phyloP scores from a whole-genome alignment of 192 early-diverging fungal genomes.

The Haplosporangium gracile region DNA sequence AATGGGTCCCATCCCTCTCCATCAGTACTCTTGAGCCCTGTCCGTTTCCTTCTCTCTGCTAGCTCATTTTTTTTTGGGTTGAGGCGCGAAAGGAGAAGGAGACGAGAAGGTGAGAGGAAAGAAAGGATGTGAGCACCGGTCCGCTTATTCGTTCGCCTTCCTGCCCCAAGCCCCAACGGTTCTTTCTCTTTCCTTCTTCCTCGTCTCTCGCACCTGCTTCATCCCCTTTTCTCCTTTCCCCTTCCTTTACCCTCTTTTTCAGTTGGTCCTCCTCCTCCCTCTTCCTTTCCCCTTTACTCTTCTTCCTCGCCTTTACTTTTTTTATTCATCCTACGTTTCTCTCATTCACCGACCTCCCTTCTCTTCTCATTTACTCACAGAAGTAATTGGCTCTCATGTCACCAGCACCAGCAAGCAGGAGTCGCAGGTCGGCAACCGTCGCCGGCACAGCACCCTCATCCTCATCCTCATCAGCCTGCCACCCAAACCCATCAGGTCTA shows the following conservation, averaged over 20 bases:
- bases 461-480: neutral
- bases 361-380: neutral
- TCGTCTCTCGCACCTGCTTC: neutral
- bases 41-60: no score
- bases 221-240: neutral
- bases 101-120: no score
- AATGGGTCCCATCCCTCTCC: no score
- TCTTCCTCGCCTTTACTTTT: neutral
- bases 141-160: no score
- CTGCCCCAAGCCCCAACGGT: no score
- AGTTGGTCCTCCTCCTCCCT: neutral
- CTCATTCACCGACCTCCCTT: neutral
- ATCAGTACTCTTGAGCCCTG: no score
- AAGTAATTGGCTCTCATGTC: neutral
- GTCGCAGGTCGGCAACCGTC: constrained; percentile 18
- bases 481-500: neutral
- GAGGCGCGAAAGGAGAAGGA: neutral
- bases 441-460: neutral
- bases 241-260: neutral
- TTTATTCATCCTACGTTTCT: neutral
- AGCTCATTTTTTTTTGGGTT: neutral
- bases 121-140: neutral
- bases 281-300: neutral
- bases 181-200: neutral
- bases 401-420: constrained; percentile 6